Conservation (phyloP, 176 grass and related monocot genomes). For the Oropetium thomaeum region DNA sequence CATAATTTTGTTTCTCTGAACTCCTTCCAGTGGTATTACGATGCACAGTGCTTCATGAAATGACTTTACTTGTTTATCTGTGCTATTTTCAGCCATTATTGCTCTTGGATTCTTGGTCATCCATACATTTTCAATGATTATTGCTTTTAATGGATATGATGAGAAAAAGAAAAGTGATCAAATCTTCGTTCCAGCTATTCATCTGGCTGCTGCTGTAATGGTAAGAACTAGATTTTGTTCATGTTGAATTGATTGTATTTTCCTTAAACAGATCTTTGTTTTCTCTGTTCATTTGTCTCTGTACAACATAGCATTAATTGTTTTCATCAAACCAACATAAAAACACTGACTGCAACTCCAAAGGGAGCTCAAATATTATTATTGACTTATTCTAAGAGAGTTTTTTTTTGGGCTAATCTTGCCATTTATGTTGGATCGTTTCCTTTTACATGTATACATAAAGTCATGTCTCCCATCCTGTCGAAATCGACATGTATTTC, state of each 20-base stretch:
- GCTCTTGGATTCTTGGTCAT: slow-evolving; percentile 85
- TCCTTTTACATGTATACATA: not conserved
- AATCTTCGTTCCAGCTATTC: slow-evolving; percentile 62
- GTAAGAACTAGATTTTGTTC: slow-evolving; percentile 41
- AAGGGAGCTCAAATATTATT: not conserved
- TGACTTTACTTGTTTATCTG: not conserved
- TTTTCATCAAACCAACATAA: slow-evolving; percentile 7
- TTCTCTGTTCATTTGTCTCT: slow-evolving; percentile 20
- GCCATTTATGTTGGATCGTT: not conserved
- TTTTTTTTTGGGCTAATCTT: not conserved
- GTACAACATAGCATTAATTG: not conserved
- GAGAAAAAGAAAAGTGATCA: slow-evolving; percentile 75
- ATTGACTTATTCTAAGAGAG: not conserved
- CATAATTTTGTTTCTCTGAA: slow-evolving; percentile 17
- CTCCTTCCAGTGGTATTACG: not conserved
- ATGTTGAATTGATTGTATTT: not conserved
- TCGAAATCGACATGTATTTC: not conserved
- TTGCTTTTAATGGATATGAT: slow-evolving; percentile 93
- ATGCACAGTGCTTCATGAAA: not conserved
- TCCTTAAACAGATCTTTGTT: slow-evolving; percentile 2
- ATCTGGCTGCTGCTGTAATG: slow-evolving; percentile 67
- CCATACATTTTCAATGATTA: slow-evolving; percentile 93
- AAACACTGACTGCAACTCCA: not conserved
- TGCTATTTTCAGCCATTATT: slow-evolving; percentile 76
- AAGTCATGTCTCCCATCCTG: not conserved